A percentile compares a stretch with the other conserved stretches of the same genome.
Evolutionary conservation across 2,329 filamentous ascomycete species (phyloP).

Genomic region (Scedosporium dehoogii): DNA sequence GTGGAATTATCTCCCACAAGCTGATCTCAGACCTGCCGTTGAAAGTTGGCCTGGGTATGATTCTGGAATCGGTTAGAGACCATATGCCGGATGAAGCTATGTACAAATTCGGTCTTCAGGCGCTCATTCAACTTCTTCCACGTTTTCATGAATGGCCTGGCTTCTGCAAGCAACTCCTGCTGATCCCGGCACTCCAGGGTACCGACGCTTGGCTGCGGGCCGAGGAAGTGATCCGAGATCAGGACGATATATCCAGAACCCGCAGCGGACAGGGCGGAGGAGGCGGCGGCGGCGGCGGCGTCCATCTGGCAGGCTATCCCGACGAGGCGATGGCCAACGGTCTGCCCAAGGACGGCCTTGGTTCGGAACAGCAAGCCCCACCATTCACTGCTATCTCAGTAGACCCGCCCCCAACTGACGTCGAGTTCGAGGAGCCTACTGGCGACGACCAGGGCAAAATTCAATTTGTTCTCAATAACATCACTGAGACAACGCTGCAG

Average conservation of each 20-base stretch:
- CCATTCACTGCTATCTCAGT: constrained; percentile 73
- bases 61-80: constrained; percentile 88
- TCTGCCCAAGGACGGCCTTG: not conserved
- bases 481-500: constrained; percentile 80
- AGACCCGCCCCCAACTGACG: constrained; percentile 54
- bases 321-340: constrained; percentile 40
- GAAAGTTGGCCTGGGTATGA: constrained; percentile 93
- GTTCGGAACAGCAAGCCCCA: constrained; percentile 49
- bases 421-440: constrained; percentile 70
- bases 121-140: constrained; percentile 75
- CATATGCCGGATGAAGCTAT: constrained; percentile 76
- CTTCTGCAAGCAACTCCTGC: constrained; percentile 76
- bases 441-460: constrained; percentile 86
- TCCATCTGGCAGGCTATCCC: constrained; percentile 57
- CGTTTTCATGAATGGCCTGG: constrained; percentile 91
- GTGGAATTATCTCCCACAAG: constrained; percentile 89
- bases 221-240: constrained; percentile 65
- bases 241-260: constrained; percentile 46
- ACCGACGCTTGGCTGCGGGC: constrained; percentile 80
- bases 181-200: constrained; percentile 70
- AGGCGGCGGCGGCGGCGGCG: constrained; percentile 31
- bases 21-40: constrained; percentile 83
- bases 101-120: constrained; percentile 97
- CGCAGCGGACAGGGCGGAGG: constrained; percentile 44
- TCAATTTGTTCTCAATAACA: constrained; percentile 91